A percentile compares a stretch with the other conserved stretches of the same genome.
Evolutionary conservation across 345 rosid species (phyloP).

Genomic region (Laguncularia racemosa): DNA sequence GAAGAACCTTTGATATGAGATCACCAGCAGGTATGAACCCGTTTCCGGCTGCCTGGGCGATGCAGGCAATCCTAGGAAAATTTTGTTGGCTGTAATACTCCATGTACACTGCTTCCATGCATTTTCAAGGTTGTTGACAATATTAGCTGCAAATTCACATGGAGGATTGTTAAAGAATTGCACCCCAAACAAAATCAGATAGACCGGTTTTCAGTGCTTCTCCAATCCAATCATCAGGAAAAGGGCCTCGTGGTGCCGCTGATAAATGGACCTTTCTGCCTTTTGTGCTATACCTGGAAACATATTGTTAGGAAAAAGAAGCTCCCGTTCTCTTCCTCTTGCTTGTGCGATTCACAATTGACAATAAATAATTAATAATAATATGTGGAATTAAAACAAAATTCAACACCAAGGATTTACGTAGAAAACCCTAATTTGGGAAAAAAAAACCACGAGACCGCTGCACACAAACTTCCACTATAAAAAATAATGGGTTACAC

Average conservation of each 20-base stretch:
- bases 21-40: conserved; percentile 7
- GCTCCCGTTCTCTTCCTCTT: too few relatives aligned
- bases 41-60: conserved; percentile 12
- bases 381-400: too few relatives aligned
- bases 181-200: conserved; percentile 29
- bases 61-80: conserved; percentile 24
- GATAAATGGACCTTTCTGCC: conserved; percentile 34
- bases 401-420: too few relatives aligned
- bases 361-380: too few relatives aligned
- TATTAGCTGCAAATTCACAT: conserved; percentile 28
- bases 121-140: conserved; percentile 19
- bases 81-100: conserved; percentile 16
- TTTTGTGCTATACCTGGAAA: too few relatives aligned
- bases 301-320: too few relatives aligned
- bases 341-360: too few relatives aligned
- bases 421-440: too few relatives aligned
- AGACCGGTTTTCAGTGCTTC: conserved; percentile 33
- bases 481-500: too few relatives aligned
- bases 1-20: conserved; percentile 7
- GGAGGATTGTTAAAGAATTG: conserved; percentile 47
- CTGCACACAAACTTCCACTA: too few relatives aligned
- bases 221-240: conserved; percentile 36
- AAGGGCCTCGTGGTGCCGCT: conserved; percentile 54
- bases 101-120: conserved; percentile 46
- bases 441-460: too few relatives aligned